A percentile compares a stretch with the other conserved stretches of the same genome.
Evolutionary conservation across 2,329 filamentous ascomycete species (phyloP).

Genomic region (Cordyceps tenuipes): DNA sequence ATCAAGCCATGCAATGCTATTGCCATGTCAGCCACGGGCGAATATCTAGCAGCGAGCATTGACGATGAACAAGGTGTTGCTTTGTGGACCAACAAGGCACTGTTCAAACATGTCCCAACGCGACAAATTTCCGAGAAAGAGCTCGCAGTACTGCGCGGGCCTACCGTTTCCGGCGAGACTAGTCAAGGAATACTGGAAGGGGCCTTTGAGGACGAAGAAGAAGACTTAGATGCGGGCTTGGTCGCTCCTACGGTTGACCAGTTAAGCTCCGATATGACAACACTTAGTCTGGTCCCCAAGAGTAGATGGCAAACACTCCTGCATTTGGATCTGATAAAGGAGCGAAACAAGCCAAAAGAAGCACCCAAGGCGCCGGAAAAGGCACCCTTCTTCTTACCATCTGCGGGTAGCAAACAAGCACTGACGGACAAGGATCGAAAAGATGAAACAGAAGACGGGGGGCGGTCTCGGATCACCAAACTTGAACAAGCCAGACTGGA

Average conservation of each 20-base stretch:
- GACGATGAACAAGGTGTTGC: constrained; percentile 79
- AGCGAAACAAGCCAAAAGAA: constrained; percentile 90
- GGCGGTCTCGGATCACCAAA: constrained; percentile 59
- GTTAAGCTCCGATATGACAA: constrained; percentile 74
- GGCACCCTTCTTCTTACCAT: constrained; percentile 89
- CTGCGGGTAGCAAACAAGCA: constrained; percentile 39
- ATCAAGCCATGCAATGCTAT: constrained; percentile 73
- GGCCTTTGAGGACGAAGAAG: constrained; percentile 54
- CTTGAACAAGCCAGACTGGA: constrained; percentile 51
- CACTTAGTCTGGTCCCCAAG: constrained; percentile 80
- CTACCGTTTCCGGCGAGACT: constrained; percentile 75
- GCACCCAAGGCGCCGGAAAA: constrained; percentile 87
- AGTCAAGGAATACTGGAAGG: constrained; percentile 68
- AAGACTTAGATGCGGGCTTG: constrained; percentile 45
- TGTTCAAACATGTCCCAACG: constrained; percentile 85
- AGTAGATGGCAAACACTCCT: constrained; percentile 91
- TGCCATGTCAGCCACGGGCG: constrained; percentile 81
- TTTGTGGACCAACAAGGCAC: constrained; percentile 88
- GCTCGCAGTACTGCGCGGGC: constrained; percentile 55
- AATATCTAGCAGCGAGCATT: constrained; percentile 86
- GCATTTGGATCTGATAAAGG: constrained; percentile 84
- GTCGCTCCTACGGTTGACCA: constrained; percentile 59
- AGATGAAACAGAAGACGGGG: constrained; percentile 32
- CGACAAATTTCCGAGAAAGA: constrained; percentile 74
- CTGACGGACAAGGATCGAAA: constrained; percentile 28